Conservation (phyloP, 2,329 filamentous ascomycete species). For the Bipolaris sorokiniana region DNA sequence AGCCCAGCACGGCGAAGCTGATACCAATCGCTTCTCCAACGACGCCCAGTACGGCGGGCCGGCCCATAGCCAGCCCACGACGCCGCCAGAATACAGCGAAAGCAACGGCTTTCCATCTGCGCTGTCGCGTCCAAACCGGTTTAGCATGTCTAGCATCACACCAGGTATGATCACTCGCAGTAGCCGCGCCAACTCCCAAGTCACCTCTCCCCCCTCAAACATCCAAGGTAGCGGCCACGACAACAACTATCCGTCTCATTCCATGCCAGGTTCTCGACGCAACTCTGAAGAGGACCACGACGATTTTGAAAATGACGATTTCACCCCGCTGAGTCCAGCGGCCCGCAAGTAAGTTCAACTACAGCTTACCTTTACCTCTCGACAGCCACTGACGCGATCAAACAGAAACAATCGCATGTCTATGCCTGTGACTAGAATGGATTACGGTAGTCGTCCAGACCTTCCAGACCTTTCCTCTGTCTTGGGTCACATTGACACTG, state of each 20-base stretch:
- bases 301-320: conserved; percentile 78
- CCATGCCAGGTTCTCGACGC: conserved; percentile 82
- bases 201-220: conserved; percentile 73
- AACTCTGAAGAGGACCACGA: conserved; percentile 89
- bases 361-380: conserved; percentile 12
- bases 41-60: conserved; percentile 73
- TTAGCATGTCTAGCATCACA: conserved; percentile 80
- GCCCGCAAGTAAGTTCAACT: conserved; percentile 45
- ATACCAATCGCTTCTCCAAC: conserved; percentile 83
- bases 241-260: conserved; percentile 77
- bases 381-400: conserved; percentile 18
- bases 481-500: conserved; percentile 82
- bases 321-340: conserved; percentile 42
- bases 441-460: conserved; percentile 65
- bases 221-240: conserved; percentile 47
- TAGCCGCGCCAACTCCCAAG: conserved; percentile 76
- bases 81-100: conserved; percentile 90
- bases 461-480: conserved; percentile 56
- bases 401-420: conserved; percentile 85
- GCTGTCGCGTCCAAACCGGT: conserved; percentile 83
- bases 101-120: conserved; percentile 76
- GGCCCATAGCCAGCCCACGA: conserved; percentile 87
- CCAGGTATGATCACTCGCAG: conserved; percentile 70
- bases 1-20: conserved; percentile 80
- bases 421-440: conserved; percentile 81